Evolutionary conservation across 2,329 filamentous ascomycete species (phyloP).

Genomic region (Leptodontidium sp.): DNA sequence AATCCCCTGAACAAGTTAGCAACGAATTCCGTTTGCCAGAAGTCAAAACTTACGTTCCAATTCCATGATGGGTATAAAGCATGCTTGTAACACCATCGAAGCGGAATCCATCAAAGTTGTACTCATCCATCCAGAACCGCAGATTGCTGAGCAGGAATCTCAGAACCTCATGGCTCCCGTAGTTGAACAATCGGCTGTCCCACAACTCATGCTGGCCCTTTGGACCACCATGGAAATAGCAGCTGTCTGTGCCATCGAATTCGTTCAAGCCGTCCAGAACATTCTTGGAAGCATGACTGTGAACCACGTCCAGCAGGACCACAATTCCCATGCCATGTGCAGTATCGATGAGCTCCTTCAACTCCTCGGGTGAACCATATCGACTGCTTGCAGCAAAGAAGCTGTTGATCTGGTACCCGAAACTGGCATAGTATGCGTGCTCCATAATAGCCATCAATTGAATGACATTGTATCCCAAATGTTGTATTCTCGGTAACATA

Average conservation of each 20-base stretch:
- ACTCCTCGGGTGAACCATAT: constrained; percentile 90
- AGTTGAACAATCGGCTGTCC: constrained; percentile 98
- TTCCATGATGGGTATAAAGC: constrained; percentile 95
- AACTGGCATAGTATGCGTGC: constrained; percentile 98
- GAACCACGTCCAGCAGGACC: constrained; percentile 93
- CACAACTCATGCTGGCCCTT: constrained; percentile 91
- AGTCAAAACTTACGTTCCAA: constrained; percentile 80
- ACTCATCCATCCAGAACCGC: constrained; percentile 99
- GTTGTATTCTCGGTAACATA: constrained; percentile 89
- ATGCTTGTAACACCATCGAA: constrained; percentile 99
- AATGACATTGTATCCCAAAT: constrained; percentile 94
- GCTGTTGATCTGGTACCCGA: constrained; percentile 98
- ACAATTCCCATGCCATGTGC: constrained; percentile 91
- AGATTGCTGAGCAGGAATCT: constrained; percentile 96
- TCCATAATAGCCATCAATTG: constrained; percentile 99
- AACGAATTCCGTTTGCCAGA: background rate
- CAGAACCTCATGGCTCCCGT: constrained; percentile 91
- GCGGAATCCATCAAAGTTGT: constrained; percentile 93
- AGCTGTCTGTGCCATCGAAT: constrained; percentile 94
- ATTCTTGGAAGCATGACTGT: constrained; percentile 98
- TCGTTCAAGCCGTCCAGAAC: constrained; percentile 93
- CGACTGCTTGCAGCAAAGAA: constrained; percentile 98
- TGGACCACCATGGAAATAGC: constrained; percentile 90
- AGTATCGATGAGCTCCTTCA: constrained; percentile 96
- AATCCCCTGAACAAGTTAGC: constrained; percentile 71